These are phyloP conservation scores for Chrysoporthe puriensis DNA, from an alignment of 2,329 filamentous ascomycete genomes.

Conservation along the genomic window DNA sequence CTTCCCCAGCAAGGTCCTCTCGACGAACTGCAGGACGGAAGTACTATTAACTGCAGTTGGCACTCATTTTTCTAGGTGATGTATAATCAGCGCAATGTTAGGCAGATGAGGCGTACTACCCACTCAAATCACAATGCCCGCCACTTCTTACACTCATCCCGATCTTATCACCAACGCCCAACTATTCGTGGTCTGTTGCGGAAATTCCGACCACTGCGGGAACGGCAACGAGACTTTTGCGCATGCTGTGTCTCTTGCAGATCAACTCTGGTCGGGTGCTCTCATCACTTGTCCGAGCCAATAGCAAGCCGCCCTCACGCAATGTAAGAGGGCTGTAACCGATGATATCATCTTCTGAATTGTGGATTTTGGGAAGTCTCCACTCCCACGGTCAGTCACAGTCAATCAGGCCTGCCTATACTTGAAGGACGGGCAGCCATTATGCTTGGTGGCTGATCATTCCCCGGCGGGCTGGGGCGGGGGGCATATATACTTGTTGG, in stretches of 20 bases:
- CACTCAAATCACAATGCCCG: constrained; percentile 53
- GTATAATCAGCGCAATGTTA: constrained; percentile 24
- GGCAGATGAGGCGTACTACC: constrained; percentile 43
- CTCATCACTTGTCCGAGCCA: background rate
- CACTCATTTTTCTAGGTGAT: background rate
- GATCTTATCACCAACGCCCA: constrained; percentile 54
- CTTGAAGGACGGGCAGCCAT: background rate
- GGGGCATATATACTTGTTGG: background rate
- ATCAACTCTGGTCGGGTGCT: background rate
- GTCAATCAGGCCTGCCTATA: background rate
- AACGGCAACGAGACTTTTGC: constrained; percentile 35
- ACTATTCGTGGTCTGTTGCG: constrained; percentile 47
- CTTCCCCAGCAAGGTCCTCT: constrained; percentile 50
- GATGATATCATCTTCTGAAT: background rate
- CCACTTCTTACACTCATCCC: constrained; percentile 51
- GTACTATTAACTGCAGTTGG: constrained; percentile 34
- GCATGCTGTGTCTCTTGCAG: constrained; percentile 26
- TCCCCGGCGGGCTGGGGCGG: background rate
- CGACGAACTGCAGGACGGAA: constrained; percentile 52
- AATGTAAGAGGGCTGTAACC: background rate
- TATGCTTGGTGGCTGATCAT: background rate
- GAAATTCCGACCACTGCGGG: constrained; percentile 43
- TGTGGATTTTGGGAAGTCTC: too few relatives aligned
- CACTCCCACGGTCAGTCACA: background rate
- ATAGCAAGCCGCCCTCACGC: background rate